Evolutionary conservation across 768 basidiomycete genomes (phyloP), one percentile per base, ranked within the genome.

Genomic region (Paxillus rubicundulus): DNA sequence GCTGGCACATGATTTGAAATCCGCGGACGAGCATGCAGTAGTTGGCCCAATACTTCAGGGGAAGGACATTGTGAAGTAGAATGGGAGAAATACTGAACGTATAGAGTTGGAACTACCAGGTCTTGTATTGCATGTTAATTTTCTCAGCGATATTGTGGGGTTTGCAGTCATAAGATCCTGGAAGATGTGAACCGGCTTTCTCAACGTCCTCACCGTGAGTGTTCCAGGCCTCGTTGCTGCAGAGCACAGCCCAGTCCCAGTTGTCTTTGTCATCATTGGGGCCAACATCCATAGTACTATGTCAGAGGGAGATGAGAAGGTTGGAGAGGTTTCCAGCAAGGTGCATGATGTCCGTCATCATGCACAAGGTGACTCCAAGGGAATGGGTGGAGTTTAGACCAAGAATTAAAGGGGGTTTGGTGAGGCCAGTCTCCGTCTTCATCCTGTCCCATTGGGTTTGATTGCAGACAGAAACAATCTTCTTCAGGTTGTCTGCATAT

Each of bases 221-320:
- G 16, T 49, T 40, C 63, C 65, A 65, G 6, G 51, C 49, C 0
- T 58, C 34, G 1, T 57, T 65, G 17, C 37, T 33, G 4, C 8
- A 56, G 0, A 77, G 55, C 0, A 62, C 53, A 2, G 49, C 68
- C 65, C 68, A 75, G 5, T 59, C 56, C 72, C 73, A 75, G 0
- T 45, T 47, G 0, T 3, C 28, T 14, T 46, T 55, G 27, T 57
- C 41, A 45, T 74, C 71, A 2, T 18, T 13, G 0, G 18, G 17
- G 5, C 37, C 46, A 10, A 21, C 59, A 3, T 61, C 49, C 0
- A 70, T 33, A 4, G 53, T 59, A 8, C 65, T 60, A 3, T 56
- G 58, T 58, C 65, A 67, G 3, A 68, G 58, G 1, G n/a, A n/a
- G n/a, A n/a, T n/a, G n/a, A n/a, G n/a, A n/a, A n/a, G n/a, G n/a